Evolutionary conservation across 495 filamentous ascomycete species (phyloP), one percentile per base, ranked within the genome.

Genomic region (Chaetomium fimeti): DNA sequence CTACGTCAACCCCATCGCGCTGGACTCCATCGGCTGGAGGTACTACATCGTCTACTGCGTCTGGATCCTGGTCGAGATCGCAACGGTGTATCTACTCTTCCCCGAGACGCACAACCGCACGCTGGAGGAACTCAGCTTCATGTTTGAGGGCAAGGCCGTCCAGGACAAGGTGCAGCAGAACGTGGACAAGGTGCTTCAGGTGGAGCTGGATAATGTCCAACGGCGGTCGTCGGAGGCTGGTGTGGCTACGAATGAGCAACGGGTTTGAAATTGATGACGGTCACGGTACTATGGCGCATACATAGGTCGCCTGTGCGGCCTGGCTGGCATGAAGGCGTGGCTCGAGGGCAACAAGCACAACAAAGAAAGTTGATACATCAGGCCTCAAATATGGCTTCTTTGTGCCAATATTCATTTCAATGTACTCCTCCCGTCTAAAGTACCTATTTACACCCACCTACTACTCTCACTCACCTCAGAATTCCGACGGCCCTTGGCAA

Each of bases 1-100:
- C 2, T 87, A 85, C 65, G 82, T 88, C 57, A 89, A 89, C 72
- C 86, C 86, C 0, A 80, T 90, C 47, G 86, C 84, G 28, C 72
- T 89, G 16, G 76, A 73, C 27, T 52, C 55, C 16, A 85, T 88
- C 54, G 75, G 77, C 15, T 90, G 87, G 87, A 84, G 80, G 67
- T 88, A 84, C 75, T 79, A 87, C 38, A 76, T 87, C 43, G 82
- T 86, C 36, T 89, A 88, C 74, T 85, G 80, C 69, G 78, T 77
- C 54, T 86, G 82, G 83, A 77, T 88, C 38, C 67, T 76, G 5
- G 77, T 86, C 43, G 84, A 87, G 64, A 68, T 83, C 13, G 57
- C 77, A 7, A 81, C 83, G 29, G 81, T 89, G 32, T 88, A 80
- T 62, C 74, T 85, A 56, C 71, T 88, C 43, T 88, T 85, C 73